These are phyloP conservation scores for Leccinum fallax DNA, from an alignment of 1,284 basidiomycete species.

Conservation along the genomic window DNA sequence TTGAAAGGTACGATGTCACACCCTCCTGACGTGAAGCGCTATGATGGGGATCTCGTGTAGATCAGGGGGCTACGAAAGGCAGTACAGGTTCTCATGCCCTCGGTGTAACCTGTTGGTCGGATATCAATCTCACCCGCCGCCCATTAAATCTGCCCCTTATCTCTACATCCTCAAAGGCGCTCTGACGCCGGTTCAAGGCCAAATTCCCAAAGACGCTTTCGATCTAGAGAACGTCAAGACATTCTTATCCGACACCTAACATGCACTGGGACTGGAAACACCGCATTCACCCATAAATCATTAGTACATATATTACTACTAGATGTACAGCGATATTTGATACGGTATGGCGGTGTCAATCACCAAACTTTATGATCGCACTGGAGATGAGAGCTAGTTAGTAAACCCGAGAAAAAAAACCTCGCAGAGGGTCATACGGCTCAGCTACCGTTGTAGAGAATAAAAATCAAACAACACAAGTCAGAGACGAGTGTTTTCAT, in stretches of 20 bases:
- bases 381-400: conserved; percentile 11
- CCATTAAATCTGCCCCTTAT: conserved; percentile 70
- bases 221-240: conserved; percentile 49
- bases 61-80: conserved; percentile 68
- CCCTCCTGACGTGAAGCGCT: conserved; percentile 18
- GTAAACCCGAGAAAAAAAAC: background rate
- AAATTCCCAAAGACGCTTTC: conserved; percentile 76
- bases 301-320: background rate
- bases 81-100: conserved; percentile 74
- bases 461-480: conserved; percentile 41
- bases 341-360: background rate
- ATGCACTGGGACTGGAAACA: background rate
- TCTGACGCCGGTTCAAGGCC: conserved; percentile 76
- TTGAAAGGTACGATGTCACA: conserved; percentile 60
- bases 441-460: conserved; percentile 68
- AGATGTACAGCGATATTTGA: conserved; percentile 6
- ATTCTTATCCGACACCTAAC: conserved; percentile 9
- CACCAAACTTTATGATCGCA: background rate
- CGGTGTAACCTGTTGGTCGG: conserved; percentile 73
- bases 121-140: conserved; percentile 73
- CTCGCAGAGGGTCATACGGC: conserved; percentile 24
- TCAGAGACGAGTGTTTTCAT: conserved; percentile 42
- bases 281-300: background rate
- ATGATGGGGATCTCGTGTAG: conserved; percentile 37
- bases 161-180: conserved; percentile 75